These are phyloP conservation scores for Metrosideros polymorpha DNA, from an alignment of 441 rosid species.

Conservation along the genomic window DNA sequence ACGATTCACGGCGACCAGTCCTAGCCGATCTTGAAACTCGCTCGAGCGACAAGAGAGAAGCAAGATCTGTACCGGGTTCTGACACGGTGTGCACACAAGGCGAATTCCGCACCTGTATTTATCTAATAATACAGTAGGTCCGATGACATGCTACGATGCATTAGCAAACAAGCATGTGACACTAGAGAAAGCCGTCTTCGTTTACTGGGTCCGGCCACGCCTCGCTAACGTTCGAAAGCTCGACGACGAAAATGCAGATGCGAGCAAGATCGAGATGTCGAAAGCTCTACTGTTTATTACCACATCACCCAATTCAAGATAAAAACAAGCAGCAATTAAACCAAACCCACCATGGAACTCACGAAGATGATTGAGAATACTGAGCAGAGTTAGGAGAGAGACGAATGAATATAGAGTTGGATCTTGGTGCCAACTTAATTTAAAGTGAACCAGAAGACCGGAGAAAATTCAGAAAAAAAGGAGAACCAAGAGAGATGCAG, in stretches of 20 bases:
- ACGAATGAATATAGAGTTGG: not conserved
- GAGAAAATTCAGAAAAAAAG: not conserved
- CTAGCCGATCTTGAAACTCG: not conserved
- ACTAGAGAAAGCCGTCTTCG: not conserved
- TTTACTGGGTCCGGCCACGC: not conserved
- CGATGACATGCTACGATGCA: not conserved
- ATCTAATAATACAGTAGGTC: not conserved
- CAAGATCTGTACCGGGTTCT: not conserved
- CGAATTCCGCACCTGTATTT: not conserved
- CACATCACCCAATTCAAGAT: not conserved
- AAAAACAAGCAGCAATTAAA: not conserved
- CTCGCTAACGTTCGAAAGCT: not conserved
- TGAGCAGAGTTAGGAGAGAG: not conserved
- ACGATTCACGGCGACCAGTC: not conserved
- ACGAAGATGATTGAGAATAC: not conserved
- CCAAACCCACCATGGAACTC: not conserved
- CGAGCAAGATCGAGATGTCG: not conserved
- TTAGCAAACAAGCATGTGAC: not conserved
- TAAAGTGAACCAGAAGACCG: not conserved
- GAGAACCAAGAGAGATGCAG: not conserved
- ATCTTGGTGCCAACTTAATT: not conserved
- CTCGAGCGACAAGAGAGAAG: not conserved
- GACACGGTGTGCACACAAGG: not conserved
- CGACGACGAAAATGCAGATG: not conserved
- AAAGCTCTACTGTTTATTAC: not conserved